Evolutionary conservation across 768 basidiomycete species (phyloP).

Genomic region (Tubosaeta brunneosetosa): DNA sequence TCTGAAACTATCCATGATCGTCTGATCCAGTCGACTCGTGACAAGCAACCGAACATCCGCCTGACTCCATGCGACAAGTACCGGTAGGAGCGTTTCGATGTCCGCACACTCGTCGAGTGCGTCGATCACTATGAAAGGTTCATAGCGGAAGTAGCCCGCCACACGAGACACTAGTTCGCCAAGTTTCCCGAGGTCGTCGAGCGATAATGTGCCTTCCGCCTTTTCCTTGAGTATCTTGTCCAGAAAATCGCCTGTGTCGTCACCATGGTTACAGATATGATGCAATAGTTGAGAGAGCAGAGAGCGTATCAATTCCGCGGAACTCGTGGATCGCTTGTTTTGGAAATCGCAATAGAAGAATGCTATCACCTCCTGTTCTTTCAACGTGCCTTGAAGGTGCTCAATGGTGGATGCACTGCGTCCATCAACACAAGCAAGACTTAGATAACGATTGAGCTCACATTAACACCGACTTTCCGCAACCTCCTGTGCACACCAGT

Average conservation of each 20-base stretch:
- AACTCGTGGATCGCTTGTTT: not conserved
- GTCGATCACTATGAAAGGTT: constrained; percentile 8
- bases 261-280: not conserved
- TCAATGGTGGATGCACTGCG: constrained; percentile 3
- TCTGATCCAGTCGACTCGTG: not conserved
- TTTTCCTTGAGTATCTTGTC: not conserved
- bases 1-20: not conserved
- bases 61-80: not conserved
- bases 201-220: not conserved
- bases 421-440: not conserved
- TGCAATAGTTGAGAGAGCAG: not conserved
- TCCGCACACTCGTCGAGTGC: constrained; percentile 8
- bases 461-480: constrained; percentile 2
- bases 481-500: not conserved
- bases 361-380: not conserved
- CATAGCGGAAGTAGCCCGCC: not conserved
- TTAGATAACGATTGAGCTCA: not conserved
- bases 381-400: not conserved
- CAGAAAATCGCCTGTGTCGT: not conserved
- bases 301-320: constrained; percentile 1
- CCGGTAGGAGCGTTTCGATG: not conserved
- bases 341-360: constrained; percentile 6
- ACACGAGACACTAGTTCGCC: not conserved
- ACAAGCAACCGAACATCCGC: not conserved
- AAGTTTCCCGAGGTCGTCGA: not conserved